Evolutionary conservation across 2,329 filamentous ascomycete species (phyloP), one percentile per base, ranked within the genome.

Genomic region (Harringtonia lauricola): DNA sequence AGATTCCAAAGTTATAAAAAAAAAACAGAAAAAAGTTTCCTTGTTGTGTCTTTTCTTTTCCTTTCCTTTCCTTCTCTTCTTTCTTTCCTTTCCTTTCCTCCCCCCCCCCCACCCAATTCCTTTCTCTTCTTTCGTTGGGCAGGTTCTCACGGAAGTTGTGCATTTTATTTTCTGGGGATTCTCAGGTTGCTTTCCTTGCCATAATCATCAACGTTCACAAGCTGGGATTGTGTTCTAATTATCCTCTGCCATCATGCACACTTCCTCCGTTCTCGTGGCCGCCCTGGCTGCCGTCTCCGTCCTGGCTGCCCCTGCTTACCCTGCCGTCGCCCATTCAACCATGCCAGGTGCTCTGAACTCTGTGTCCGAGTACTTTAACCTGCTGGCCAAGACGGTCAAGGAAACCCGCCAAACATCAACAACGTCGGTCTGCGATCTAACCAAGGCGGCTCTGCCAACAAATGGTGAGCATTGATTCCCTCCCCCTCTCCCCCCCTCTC

Each of bases 361-460:
- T n/a, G 56, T 81, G 41, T 72, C 76, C 24, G 65, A 68, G 34
- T 81, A 80, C 63, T 81, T 81, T 64, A 74, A 74, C 57, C 59
- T 74, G 52, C 57, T 81, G 47, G 75, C 74, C 24, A 49, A 59
- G 43, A 80, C 77, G 58, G 66, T 76, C 36, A 65, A 73, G 53
- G 59, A 63, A 24, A 65, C 65, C 43, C 71, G 65, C 54, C 48
- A 57, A 13, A 64, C 67, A 47, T 49, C 60, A 3, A 43, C 48
- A 8, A 59, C 66, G 12, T 70, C 73, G 1, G 52, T 62, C 24
- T 82, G 78, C 53, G 71, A 81, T 54, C 53, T 80, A 14, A 68
- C 68, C 43, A 65, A 64, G 28, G 74, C 74, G 2, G 55, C 61
- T 44, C 65, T 79, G 58, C 73, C 52, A 0, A 21, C 37, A 57